Evolutionary conservation across 805 yeast genomes (phyloP), one percentile per base, ranked within the genome.

Genomic region (Candida ovalis): DNA sequence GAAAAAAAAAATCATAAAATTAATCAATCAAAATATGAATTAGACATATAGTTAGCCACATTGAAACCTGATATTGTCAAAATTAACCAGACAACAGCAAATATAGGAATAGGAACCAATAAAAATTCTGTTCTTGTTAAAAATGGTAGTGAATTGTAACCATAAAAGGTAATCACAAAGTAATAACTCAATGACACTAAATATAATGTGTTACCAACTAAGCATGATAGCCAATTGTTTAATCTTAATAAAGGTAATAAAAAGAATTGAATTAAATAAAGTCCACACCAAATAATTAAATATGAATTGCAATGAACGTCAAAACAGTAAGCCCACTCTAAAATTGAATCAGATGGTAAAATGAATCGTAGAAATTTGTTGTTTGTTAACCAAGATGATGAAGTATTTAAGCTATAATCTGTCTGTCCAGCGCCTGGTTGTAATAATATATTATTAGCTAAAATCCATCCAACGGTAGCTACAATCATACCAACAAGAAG

Each of bases 251-350:
- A 60, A 1, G 97, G 97, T 51, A 89, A 69, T 46, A 88, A 64
- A 42, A 88, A 61, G 60, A 88, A 86, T 66, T 89, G 96, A 27
- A 87, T 50, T 52, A 88, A 74, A 64, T 89, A 87, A 33, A 89
- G 71, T 44, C 78, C 67, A 45, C 88, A 75, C 96, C 96, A 88
- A 40, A 89, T 82, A 15, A 84, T 72, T 53, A 89, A 69, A 62
- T 86, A 89, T n/a, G 96, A 79, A 66, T 91, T 91, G 71, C 96
- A 88, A 68, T 91, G 97, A 24, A 90, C 84, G 60, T 90, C 97
- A 63, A 91, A 91, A 69, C 97, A 89, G 63, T 88, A 90, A 1
- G 92, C 90, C 97, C 97, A 91, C 63, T 91, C 97, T 46, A 88
- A 69, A 37, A 73, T 69, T n/a, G 68, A 61, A 30, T 61, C 57